A percentile compares a stretch with the other conserved stretches of the same genome.
These are phyloP conservation scores for Cylindrotheca fusiformis DNA, from an alignment of 108 stramenopile genomes.

Conservation along the genomic window DNA sequence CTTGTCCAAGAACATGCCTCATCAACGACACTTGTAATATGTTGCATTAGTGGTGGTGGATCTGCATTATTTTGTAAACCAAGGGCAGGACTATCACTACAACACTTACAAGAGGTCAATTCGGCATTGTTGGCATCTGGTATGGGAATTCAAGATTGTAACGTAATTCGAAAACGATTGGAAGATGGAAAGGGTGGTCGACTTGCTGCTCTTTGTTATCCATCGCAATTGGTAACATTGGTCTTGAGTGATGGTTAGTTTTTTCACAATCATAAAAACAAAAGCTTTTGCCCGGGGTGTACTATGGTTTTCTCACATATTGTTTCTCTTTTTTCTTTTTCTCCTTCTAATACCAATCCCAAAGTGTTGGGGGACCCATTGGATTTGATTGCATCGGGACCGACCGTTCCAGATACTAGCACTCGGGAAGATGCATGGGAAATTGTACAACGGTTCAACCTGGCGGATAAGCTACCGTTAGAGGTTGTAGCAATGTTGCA, in stretches of 20 bases:
- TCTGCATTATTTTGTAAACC: slow-evolving; percentile 82
- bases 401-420: slow-evolving; percentile 73
- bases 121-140: slow-evolving; percentile 59
- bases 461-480: slow-evolving; percentile 25
- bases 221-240: slow-evolving; percentile 56
- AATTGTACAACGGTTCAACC: slow-evolving; percentile 52
- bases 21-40: slow-evolving; percentile 50
- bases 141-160: slow-evolving; percentile 84
- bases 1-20: slow-evolving; percentile 38
- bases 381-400: slow-evolving; percentile 86
- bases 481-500: slow-evolving; percentile 28
- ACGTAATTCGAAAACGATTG: slow-evolving; percentile 76
- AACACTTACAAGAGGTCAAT: slow-evolving; percentile 65
- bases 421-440: slow-evolving; percentile 58
- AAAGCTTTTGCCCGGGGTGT: too few relatives aligned
- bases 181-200: slow-evolving; percentile 80
- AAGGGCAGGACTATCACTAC: slow-evolving; percentile 43
- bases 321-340: too few relatives aligned
- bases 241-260: slow-evolving; percentile 39
- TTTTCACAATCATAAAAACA: too few relatives aligned
- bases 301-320: too few relatives aligned
- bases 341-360: not conserved
- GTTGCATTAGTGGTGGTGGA: slow-evolving; percentile 83
- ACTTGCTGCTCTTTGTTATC: slow-evolving; percentile 54
- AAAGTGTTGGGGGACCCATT: slow-evolving; percentile 88